Base-by-base conservation (phyloP, 352 stramenopile genomes). In the Phytophthora megakarya region DNA sequence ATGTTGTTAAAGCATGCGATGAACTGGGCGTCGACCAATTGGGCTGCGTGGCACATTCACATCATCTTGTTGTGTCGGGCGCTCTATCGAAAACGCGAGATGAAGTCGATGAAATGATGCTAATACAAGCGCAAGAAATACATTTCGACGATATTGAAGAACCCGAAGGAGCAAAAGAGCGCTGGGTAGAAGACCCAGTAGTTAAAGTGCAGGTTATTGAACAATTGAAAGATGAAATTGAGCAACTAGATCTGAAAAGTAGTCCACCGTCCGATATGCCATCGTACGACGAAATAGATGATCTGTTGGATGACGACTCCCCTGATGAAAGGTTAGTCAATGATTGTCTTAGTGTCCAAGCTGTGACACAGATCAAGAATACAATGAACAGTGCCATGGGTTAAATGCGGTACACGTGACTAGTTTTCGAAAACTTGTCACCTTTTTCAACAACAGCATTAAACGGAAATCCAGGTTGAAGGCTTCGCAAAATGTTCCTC, bases 401-500 rank as follows among this genome's bases (percentile, higher is more conserved):
- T 22, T 5, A 47, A 54, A 59, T 47, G 12, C 23, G 47, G 16
- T 47, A 46, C 39, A 65, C 42, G 47, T 65, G 33, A 16, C 47
- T 19, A 37, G 26, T 3, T 65, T 65, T 52, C 35, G 22, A n/a
- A 59, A 54, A 13, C 58, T 58, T 48, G 47, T 59, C n/a, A 48
- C 25, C 7, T 59, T 39, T 35, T 59, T 59, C 11, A 46, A 38
- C n/a, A 58, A 51, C 12, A 59, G 57, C 22, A 1, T 28, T 16
- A 65, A 65, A 59, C 39, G 39, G 15, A 65, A 52, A 42, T 12
- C 15, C 3, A 65, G 50, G 33, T 12, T 65, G 3, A 65, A 65
- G 38, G 16, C 44, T 38, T 15, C 52, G 1, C 56, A 55, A 28
- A 57, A 58, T 1, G 21, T 52, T 25, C 7, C 38, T 16, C 5